Evolutionary conservation across 1,139 yeast genomes (phyloP), one percentile per base, ranked within the genome.

Genomic region (Trichomonascaceae sp.): DNA sequence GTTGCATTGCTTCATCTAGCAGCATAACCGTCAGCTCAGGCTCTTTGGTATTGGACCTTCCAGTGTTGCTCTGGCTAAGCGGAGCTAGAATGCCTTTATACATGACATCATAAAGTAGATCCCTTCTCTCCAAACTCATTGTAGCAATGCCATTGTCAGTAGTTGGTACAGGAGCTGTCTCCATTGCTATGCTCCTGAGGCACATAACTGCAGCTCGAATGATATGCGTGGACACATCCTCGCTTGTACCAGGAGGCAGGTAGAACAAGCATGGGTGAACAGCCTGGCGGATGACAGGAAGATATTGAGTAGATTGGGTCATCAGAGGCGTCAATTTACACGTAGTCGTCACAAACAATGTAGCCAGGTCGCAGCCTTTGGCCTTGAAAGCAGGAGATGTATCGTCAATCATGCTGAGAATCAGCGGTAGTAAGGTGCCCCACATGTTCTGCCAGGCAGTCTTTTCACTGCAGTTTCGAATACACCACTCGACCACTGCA

Each of bases 341-440:
- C n/a, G n/a, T n/a, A n/a, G n/a, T n/a, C 1, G 44, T 38, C 4
- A 60, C 40, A 3, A 67, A 39, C 5, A 44, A 23, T 2, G 37
- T 38, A 3, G 65, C 46, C 2, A 71, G 43, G 15, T 47, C 44
- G 34, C 67, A 62, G 9, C 73, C 74, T 36, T 62, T 62, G 0
- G 56, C 45, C 41, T 73, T 71, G 34, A 63, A 53, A 5, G 43
- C 41, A 0, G 68, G 60, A 16, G 69, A 71, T 34, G 64, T 63
- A 39, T 69, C 71, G 44, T 74, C 78, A 15, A 71, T 48, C 8
- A 71, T 49, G 38, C 70, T 70, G 16, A 74, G 45, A 8, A 57
- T n/a, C n/a, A n/a, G n/a, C n/a, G n/a, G n/a, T n/a, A n/a, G n/a
- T n/a, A n/a, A n/a, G n/a, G n/a, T n/a, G n/a, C n/a, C n/a, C n/a